A percentile compares a stretch with the other conserved stretches of the same genome.
These are phyloP conservation scores for Novymonas esmeraldas DNA, from an alignment of 208 protist genomes.

Conservation along the genomic window DNA sequence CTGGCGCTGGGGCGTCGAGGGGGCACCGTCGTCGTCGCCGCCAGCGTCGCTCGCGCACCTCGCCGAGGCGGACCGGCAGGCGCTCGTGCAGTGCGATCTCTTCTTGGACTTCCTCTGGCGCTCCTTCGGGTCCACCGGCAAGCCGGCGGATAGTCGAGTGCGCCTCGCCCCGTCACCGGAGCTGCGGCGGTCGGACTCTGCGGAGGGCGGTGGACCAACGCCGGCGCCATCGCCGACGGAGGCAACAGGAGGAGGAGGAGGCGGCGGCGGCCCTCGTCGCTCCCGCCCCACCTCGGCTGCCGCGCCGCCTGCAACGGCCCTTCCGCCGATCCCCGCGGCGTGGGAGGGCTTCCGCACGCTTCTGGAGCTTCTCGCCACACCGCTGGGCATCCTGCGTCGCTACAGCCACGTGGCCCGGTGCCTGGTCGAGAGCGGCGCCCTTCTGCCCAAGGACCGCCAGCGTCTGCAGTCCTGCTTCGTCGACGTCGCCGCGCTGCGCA, in stretches of 20 bases:
- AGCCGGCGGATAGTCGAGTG: slow-evolving; percentile 54
- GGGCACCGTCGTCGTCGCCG: background rate
- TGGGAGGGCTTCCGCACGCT: slow-evolving; percentile 83
- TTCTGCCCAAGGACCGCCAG: slow-evolving; percentile 34
- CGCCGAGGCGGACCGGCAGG: slow-evolving; percentile 21
- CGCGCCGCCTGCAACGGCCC: background rate
- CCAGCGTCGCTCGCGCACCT: slow-evolving; percentile 18
- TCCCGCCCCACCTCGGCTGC: background rate
- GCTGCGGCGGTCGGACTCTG: slow-evolving; percentile 5
- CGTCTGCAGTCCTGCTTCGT: slow-evolving; percentile 58
- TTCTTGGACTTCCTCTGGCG: slow-evolving; percentile 68
- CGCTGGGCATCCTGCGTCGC: slow-evolving; percentile 66
- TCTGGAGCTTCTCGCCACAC: slow-evolving; percentile 67
- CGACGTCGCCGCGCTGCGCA: slow-evolving; percentile 37
- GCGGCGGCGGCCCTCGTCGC: slow-evolving; percentile 1
- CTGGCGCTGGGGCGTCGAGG: slow-evolving; percentile 42
- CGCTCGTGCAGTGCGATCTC: slow-evolving; percentile 31
- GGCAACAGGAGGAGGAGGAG: background rate
- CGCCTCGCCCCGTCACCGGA: slow-evolving; percentile 32
- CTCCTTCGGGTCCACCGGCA: slow-evolving; percentile 44
- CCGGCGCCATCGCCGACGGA: background rate
- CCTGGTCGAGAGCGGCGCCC: slow-evolving; percentile 56
- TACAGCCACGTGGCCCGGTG: slow-evolving; percentile 74
- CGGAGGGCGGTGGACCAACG: background rate
- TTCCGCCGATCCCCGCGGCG: slow-evolving; percentile 47